phyloP scores from a whole-genome alignment of 2,329 filamentous ascomycete species.

The Diaporthe sp. region DNA sequence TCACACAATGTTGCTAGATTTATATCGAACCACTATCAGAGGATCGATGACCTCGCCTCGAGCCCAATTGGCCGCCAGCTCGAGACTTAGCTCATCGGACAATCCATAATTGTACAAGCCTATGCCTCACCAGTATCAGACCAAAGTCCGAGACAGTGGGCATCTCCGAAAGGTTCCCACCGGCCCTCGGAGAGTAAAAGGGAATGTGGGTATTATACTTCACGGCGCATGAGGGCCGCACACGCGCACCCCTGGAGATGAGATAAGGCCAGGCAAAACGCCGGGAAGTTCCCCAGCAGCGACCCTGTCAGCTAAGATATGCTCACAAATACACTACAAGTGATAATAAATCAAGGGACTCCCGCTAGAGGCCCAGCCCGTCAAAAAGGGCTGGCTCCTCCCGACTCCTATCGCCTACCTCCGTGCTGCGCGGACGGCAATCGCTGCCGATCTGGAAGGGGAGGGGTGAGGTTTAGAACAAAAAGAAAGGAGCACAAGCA shows the following conservation, averaged over 20 bases:
- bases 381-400: background rate
- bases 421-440: background rate
- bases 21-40: background rate
- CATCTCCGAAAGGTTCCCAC: conserved; percentile 15
- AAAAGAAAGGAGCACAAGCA: background rate
- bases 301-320: background rate
- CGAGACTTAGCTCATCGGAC: background rate
- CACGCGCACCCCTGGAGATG: background rate
- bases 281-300: background rate
- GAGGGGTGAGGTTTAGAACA: background rate
- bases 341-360: background rate
- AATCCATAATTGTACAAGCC: background rate
- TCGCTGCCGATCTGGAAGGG: background rate
- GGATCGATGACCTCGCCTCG: background rate
- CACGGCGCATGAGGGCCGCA: background rate
- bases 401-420: background rate
- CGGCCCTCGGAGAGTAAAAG: background rate
- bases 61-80: background rate
- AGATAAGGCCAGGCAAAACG: background rate
- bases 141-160: background rate
- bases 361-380: background rate
- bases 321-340: background rate
- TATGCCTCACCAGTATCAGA: background rate
- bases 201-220: background rate
- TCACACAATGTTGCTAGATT: background rate